These are phyloP conservation scores for Calonectria crousiana DNA, from an alignment of 2,329 filamentous ascomycete genomes.

Conservation along the genomic window DNA sequence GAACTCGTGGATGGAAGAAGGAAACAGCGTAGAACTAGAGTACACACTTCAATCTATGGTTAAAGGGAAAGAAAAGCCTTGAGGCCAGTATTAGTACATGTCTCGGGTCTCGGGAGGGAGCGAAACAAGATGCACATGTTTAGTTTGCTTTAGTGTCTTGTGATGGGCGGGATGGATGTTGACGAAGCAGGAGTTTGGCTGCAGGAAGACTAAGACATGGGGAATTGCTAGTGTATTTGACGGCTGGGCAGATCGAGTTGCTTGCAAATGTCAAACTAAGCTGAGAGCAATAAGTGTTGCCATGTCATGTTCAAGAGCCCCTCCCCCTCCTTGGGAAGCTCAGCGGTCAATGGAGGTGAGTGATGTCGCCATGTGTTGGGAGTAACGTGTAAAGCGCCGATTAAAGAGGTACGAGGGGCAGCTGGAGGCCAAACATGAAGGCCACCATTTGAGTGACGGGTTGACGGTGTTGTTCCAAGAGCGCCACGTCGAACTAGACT, in stretches of 20 bases:
- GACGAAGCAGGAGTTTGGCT: conserved; percentile 26
- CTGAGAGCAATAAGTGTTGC: conserved; percentile 34
- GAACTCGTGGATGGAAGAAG: conserved; percentile 37
- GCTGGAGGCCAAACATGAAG: conserved; percentile 1
- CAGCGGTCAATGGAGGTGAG: conserved; percentile 14
- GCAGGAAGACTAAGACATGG: conserved; percentile 24
- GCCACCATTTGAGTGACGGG: conserved; percentile 7
- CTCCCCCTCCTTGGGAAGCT: too few relatives aligned
- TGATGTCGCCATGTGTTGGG: conserved; percentile 13
- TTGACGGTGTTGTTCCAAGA: conserved; percentile 3
- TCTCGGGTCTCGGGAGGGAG: conserved; percentile 29
- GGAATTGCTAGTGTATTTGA: conserved; percentile 19
- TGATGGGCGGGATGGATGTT: background rate
- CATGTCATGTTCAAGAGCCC: background rate
- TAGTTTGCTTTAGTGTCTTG: background rate
- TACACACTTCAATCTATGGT: conserved; percentile 41
- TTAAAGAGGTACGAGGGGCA: conserved; percentile 9
- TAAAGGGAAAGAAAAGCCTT: conserved; percentile 43
- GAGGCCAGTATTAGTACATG: conserved; percentile 15
- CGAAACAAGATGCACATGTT: conserved; percentile 16
- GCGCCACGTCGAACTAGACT: background rate
- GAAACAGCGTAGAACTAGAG: conserved; percentile 35
- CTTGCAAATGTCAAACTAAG: conserved; percentile 28
- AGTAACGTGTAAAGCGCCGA: background rate
- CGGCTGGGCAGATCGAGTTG: conserved; percentile 26